A percentile compares a stretch with the other conserved stretches of the same genome.
Evolutionary conservation across 1,139 yeast genomes (phyloP).

Genomic region (Debaryomycetaceae sp.): DNA sequence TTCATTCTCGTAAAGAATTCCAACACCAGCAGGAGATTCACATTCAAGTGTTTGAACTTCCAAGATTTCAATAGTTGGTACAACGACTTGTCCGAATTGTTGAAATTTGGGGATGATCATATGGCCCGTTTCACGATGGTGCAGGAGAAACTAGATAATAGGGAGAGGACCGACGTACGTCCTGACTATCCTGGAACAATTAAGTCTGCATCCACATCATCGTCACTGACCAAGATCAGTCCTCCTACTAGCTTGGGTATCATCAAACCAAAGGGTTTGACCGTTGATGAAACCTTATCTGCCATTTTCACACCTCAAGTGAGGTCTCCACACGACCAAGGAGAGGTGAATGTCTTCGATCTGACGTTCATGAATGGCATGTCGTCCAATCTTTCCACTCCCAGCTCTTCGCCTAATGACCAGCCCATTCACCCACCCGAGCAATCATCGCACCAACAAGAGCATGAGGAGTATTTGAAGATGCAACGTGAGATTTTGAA

Average conservation of each 20-base stretch:
- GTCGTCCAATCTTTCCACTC: constrained; percentile 6
- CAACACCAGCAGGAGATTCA: constrained; percentile 27
- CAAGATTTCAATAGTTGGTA: constrained; percentile 36
- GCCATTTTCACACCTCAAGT: constrained; percentile 41
- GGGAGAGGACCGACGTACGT: constrained; percentile 9
- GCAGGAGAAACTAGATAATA: constrained; percentile 21
- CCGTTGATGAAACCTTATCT: constrained; percentile 5
- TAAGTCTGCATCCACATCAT: neutral
- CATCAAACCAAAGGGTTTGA: neutral
- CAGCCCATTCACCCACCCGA: constrained; percentile 9
- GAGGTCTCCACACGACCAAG: constrained; percentile 26
- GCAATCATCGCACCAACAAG: constrained; percentile 10
- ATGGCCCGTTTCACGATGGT: constrained; percentile 33
- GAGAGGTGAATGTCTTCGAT: constrained; percentile 30
- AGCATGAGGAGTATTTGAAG: constrained; percentile 36
- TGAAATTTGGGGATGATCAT: constrained; percentile 35
- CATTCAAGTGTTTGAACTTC: constrained; percentile 35
- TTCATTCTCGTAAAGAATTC: constrained; percentile 31
- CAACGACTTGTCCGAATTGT: constrained; percentile 36
- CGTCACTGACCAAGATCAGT: constrained; percentile 2
- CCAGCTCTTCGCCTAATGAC: constrained; percentile 15
- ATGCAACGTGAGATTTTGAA: constrained; percentile 37
- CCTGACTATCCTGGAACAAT: neutral
- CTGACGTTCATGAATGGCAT: constrained; percentile 21
- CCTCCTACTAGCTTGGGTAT: constrained; percentile 2